These are phyloP conservation scores for Polyplosphaeria fusca DNA, from an alignment of 495 filamentous ascomycete genomes.

Conservation along the genomic window DNA sequence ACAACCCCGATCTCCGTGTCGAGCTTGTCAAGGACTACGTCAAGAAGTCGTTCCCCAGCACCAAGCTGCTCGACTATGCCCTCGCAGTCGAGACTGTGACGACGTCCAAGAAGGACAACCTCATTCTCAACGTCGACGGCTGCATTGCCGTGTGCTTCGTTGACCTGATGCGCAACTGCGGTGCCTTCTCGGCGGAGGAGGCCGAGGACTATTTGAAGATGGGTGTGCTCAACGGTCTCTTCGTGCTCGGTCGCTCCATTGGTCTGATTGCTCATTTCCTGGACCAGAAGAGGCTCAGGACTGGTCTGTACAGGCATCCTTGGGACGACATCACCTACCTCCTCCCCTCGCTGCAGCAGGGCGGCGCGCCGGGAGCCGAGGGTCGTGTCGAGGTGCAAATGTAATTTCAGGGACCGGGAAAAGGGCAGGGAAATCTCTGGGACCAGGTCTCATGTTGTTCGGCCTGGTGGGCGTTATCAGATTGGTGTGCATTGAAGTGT, in stretches of 20 bases:
- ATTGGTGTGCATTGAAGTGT: too few relatives aligned
- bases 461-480: conserved; percentile 19
- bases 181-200: conserved; percentile 83
- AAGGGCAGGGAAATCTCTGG: conserved; percentile 7
- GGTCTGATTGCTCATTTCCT: conserved; percentile 99
- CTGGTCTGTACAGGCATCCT: conserved; percentile 96
- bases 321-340: conserved; percentile 61
- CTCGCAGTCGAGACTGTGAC: conserved; percentile 97
- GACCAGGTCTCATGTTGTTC: background rate
- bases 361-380: conserved; percentile 32
- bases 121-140: conserved; percentile 98
- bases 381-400: conserved; percentile 37
- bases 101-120: conserved; percentile 99
- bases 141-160: conserved; percentile 98
- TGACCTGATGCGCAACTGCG: conserved; percentile 94
- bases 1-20: conserved; percentile 99
- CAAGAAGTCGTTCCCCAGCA: conserved; percentile 91
- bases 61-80: conserved; percentile 97
- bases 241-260: conserved; percentile 92
- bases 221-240: conserved; percentile 98
- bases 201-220: conserved; percentile 83
- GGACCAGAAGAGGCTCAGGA: conserved; percentile 97
- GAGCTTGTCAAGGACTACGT: conserved; percentile 99
- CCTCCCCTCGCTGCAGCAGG: conserved; percentile 27
- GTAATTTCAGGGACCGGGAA: conserved; percentile 8